These are phyloP conservation scores for Cercis canadensis DNA, from an alignment of 306 rosid genomes.

Conservation along the genomic window DNA sequence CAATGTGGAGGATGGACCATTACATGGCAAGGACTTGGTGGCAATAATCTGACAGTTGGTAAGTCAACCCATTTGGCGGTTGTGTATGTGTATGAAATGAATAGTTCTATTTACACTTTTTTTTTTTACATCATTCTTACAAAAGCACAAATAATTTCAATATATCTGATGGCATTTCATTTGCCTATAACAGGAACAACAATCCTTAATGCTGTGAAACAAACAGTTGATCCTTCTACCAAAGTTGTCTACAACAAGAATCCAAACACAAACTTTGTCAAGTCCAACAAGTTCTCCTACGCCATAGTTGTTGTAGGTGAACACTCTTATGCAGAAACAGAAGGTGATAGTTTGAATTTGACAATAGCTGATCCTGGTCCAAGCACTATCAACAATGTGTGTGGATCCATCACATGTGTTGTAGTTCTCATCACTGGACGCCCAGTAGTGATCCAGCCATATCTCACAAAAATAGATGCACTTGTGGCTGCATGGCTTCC, in stretches of 20 bases:
- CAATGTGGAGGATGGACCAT: constrained; percentile 20
- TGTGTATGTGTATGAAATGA: no score
- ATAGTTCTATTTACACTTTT: no score
- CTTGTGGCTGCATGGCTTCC: constrained; percentile 13
- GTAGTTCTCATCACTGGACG: neutral
- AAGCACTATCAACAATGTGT: neutral
- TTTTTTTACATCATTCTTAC: no score
- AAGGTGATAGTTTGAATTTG: neutral
- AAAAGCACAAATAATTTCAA: no score
- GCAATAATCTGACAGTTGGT: constrained; percentile 3
- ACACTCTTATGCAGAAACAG: neutral
- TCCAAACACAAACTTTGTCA: neutral
- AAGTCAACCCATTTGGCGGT: neutral
- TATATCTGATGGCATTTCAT: no score
- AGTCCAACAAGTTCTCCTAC: neutral
- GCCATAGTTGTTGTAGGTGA: neutral
- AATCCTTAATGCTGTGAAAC: neutral
- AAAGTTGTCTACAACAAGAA: neutral
- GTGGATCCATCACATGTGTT: neutral
- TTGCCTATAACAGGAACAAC: neutral
- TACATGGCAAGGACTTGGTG: constrained; percentile 1
- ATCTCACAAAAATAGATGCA: neutral
- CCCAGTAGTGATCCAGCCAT: neutral
- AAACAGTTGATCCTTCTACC: neutral
- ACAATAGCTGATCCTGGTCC: neutral